Percentiles rank a stretch among this genome's conserved stretches.
These are phyloP conservation scores for Fomitopsis schrenkii DNA, from an alignment of 1,284 basidiomycete species.

Conservation along the genomic window DNA sequence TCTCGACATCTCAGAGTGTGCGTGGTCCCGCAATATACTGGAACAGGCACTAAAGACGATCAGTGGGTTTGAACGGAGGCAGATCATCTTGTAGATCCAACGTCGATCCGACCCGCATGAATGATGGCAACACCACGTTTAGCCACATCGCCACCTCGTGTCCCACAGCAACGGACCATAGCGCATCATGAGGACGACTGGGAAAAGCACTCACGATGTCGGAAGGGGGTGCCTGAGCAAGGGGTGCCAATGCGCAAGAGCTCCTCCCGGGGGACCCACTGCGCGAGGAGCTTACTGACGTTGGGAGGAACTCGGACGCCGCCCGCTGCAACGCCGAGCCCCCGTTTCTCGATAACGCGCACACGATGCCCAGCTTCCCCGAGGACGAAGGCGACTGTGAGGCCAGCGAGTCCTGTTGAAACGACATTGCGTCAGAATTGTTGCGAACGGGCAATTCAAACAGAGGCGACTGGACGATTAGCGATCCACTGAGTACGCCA, in stretches of 20 bases:
- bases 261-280: constrained; percentile 47
- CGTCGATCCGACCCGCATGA: not conserved
- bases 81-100: not conserved
- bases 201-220: constrained; percentile 22
- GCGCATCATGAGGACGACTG: too few relatives aligned
- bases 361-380: constrained; percentile 46
- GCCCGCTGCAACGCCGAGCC: constrained; percentile 29
- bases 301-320: constrained; percentile 52
- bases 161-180: not conserved
- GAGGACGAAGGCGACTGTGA: constrained; percentile 48
- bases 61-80: not conserved
- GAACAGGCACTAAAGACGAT: not conserved
- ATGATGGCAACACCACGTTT: not conserved
- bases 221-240: constrained; percentile 27
- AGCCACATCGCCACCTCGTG: not conserved
- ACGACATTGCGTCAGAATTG: not conserved
- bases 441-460: not conserved
- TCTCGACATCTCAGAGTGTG: too few relatives aligned
- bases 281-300: constrained; percentile 43
- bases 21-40: too few relatives aligned
- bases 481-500: not conserved
- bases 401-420: constrained; percentile 33
- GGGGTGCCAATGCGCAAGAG: constrained; percentile 25
- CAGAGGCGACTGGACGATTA: not conserved
- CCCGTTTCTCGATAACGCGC: constrained; percentile 42